A percentile compares a stretch with the other conserved stretches of the same genome.
Evolutionary conservation across 495 filamentous ascomycete genomes (phyloP).

Genomic region (Xylaria venustula): DNA sequence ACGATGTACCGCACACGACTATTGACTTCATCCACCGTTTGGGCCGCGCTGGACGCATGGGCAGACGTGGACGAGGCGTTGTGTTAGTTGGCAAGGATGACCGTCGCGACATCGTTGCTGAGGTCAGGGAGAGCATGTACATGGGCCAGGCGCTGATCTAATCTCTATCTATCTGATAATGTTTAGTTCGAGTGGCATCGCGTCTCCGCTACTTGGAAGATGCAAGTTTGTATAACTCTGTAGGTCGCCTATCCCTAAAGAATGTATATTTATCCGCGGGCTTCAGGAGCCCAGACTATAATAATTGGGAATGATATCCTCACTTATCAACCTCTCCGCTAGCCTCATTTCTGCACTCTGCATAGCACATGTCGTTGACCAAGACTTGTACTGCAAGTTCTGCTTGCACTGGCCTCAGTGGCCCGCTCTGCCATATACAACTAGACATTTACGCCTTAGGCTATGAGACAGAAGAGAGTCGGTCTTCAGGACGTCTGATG

Average conservation of each 20-base stretch:
- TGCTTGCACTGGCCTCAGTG: too few species aligned
- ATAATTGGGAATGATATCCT: background rate
- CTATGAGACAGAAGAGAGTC: background rate
- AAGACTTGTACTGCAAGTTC: too few species aligned
- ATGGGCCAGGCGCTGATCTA: constrained; percentile 84
- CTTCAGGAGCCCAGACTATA: background rate
- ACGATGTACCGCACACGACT: constrained; percentile 92
- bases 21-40: constrained; percentile 97
- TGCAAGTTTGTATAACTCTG: background rate
- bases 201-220: background rate
- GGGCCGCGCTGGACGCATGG: constrained; percentile 89
- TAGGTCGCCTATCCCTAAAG: background rate
- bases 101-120: constrained; percentile 82
- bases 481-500: background rate
- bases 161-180: background rate
- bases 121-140: constrained; percentile 94
- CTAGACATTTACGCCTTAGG: too few species aligned
- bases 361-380: too few species aligned
- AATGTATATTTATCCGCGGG: background rate
- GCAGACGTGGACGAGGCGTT: constrained; percentile 80
- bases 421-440: too few species aligned
- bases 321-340: background rate
- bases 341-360: too few species aligned
- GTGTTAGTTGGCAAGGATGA: constrained; percentile 89
- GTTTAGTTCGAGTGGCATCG: background rate